Evolutionary conservation across 257 asterid genomes (phyloP).

Genomic region (Petrea volubilis): DNA sequence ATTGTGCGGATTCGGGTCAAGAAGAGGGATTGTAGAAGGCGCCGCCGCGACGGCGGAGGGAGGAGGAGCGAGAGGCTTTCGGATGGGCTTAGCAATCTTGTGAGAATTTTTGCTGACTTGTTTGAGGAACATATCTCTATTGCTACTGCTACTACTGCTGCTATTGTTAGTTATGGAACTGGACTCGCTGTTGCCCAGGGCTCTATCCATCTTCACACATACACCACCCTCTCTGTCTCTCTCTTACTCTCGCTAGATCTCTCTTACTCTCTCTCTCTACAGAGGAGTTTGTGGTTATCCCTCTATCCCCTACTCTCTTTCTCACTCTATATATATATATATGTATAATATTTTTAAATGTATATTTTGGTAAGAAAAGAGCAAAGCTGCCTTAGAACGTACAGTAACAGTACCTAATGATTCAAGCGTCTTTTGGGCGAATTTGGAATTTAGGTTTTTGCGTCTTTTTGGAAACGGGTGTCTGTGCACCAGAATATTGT

Average conservation of each 20-base stretch:
- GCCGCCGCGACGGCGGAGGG: neutral
- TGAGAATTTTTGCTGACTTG: conserved; percentile 37
- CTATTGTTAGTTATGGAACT: conserved; percentile 16
- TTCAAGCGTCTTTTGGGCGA: conserved; percentile 13
- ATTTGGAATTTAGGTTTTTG: conserved; percentile 32
- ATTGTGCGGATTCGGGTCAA: conserved; percentile 30
- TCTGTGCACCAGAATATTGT: conserved; percentile 8
- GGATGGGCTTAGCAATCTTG: conserved; percentile 40
- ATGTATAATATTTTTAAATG: neutral
- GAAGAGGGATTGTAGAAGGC: conserved; percentile 2
- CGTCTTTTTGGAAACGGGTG: conserved; percentile 10
- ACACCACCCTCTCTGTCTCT: conserved; percentile 14
- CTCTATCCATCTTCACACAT: conserved; percentile 31
- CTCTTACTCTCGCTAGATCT: conserved; percentile 11
- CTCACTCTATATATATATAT: neutral
- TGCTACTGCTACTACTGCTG: conserved; percentile 17
- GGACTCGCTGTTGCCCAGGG: conserved; percentile 28
- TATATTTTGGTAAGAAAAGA: conserved; percentile 17
- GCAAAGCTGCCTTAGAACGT: conserved; percentile 15
- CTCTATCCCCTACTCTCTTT: neutral
- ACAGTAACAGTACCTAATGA: neutral
- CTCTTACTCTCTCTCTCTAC: neutral
- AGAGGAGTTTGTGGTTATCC: neutral
- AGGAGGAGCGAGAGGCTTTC: conserved; percentile 37
- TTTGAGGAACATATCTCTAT: conserved; percentile 31